Conservation (phyloP, 176 grass and related monocot genomes). For the Tillandsia fasciculata region DNA sequence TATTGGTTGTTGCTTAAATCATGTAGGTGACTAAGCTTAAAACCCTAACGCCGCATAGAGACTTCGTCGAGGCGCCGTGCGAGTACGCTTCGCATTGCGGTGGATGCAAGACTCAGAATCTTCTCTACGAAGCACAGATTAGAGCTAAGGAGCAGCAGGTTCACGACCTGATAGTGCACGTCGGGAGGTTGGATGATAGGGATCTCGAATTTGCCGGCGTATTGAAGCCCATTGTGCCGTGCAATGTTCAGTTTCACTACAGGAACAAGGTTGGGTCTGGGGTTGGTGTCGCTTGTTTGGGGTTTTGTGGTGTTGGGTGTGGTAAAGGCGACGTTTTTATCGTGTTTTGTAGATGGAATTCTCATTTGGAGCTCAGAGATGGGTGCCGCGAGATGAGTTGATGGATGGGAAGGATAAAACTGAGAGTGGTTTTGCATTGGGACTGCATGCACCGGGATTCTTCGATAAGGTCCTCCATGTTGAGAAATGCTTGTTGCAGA, state of each 20-base stretch:
- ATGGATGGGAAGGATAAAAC: slow-evolving; percentile 2
- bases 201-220: slow-evolving; percentile 29
- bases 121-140: slow-evolving; percentile 65
- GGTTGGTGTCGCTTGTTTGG: neutral
- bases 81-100: slow-evolving; percentile 67
- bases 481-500: slow-evolving; percentile 80
- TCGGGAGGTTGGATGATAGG: slow-evolving; percentile 51
- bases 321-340: slow-evolving; percentile 11
- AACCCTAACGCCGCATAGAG: slow-evolving; percentile 56
- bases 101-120: slow-evolving; percentile 85
- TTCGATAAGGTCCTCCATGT: slow-evolving; percentile 84
- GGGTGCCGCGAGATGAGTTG: slow-evolving; percentile 48
- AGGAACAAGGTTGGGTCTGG: slow-evolving; percentile 69
- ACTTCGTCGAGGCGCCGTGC: slow-evolving; percentile 64
- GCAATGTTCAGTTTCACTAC: slow-evolving; percentile 76
- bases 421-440: slow-evolving; percentile 43
- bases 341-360: slow-evolving; percentile 81
- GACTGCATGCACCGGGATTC: slow-evolving; percentile 82
- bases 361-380: slow-evolving; percentile 82
- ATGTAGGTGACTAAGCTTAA: slow-evolving; percentile 65
- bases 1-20: slow-evolving; percentile 18
- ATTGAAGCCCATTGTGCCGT: slow-evolving; percentile 70
- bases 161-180: slow-evolving; percentile 64
- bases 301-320: slow-evolving; percentile 32
- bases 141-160: slow-evolving; percentile 69